These are phyloP conservation scores for Fusarium redolens DNA, from an alignment of 2,329 filamentous ascomycete genomes.

Conservation along the genomic window DNA sequence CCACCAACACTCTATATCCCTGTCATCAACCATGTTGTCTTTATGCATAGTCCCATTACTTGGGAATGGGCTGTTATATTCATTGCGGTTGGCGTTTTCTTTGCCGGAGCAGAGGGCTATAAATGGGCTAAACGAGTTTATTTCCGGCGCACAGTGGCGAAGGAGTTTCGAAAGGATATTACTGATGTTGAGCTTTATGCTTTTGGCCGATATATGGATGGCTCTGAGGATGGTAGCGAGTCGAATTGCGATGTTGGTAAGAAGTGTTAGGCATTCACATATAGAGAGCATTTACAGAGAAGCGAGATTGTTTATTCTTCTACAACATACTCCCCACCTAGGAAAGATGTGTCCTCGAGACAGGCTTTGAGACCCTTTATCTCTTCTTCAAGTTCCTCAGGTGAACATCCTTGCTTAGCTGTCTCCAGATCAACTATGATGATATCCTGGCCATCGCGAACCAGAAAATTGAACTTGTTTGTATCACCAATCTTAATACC, in stretches of 20 bases:
- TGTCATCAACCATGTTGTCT: conserved; percentile 72
- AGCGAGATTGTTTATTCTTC: neutral
- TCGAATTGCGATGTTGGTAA: conserved; percentile 8
- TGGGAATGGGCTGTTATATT: conserved; percentile 80
- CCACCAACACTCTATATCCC: conserved; percentile 76
- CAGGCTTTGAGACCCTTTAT: conserved; percentile 34
- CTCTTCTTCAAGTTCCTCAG: conserved; percentile 40
- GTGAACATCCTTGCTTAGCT: conserved; percentile 35
- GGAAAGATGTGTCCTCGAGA: conserved; percentile 11
- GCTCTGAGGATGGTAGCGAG: conserved; percentile 20
- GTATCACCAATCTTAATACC: conserved; percentile 47
- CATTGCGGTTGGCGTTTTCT: conserved; percentile 69
- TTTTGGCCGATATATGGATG: conserved; percentile 32
- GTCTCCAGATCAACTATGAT: conserved; percentile 44
- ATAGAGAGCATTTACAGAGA: neutral
- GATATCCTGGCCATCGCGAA: conserved; percentile 37
- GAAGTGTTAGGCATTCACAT: neutral
- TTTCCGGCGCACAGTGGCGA: conserved; percentile 52
- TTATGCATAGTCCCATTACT: conserved; percentile 72
- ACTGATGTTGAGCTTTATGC: conserved; percentile 38
- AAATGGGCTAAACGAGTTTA: conserved; percentile 74
- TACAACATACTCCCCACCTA: neutral
- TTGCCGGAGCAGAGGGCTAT: conserved; percentile 72
- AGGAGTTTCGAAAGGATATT: conserved; percentile 38
- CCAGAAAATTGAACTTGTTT: conserved; percentile 47